These are phyloP conservation scores for Saccharomycopsis olivae DNA, from an alignment of 805 yeast species.

Conservation along the genomic window DNA sequence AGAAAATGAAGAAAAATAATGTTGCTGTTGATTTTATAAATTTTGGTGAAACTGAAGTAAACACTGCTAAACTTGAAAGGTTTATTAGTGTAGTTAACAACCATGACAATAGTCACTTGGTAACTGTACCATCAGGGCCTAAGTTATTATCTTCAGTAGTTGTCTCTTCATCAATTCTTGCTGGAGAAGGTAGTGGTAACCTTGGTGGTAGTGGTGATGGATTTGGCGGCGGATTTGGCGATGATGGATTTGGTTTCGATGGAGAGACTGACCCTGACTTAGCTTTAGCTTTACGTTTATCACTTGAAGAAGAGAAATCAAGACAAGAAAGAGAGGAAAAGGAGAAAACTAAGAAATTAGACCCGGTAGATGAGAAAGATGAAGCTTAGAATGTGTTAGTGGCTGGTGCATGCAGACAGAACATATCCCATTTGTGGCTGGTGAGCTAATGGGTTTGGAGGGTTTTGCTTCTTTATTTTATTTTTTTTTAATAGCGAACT, in stretches of 20 bases:
- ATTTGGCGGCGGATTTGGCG: constrained; percentile 27
- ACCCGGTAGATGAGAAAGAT: constrained; percentile 19
- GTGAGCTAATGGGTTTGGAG: too few species aligned
- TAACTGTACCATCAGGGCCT: constrained; percentile 84
- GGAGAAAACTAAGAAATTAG: constrained; percentile 20
- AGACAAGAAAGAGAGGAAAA: constrained; percentile 65
- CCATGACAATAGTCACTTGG: constrained; percentile 70
- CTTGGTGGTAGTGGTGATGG: constrained; percentile 37
- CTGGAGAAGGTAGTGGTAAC: constrained; percentile 33
- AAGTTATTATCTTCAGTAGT: constrained; percentile 73
- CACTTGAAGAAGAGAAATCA: constrained; percentile 88
- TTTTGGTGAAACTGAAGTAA: constrained; percentile 80
- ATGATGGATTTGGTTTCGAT: constrained; percentile 57
- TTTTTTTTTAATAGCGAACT: too few species aligned
- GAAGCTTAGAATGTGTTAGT: too few species aligned
- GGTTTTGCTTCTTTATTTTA: too few species aligned
- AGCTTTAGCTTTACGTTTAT: constrained; percentile 88
- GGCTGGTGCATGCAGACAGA: too few species aligned
- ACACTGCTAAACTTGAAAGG: constrained; percentile 69
- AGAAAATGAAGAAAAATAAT: constrained; percentile 86
- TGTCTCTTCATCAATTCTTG: constrained; percentile 63
- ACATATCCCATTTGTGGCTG: too few species aligned
- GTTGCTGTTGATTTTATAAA: constrained; percentile 83
- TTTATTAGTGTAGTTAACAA: constrained; percentile 66
- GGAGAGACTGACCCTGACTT: constrained; percentile 94